phyloP scores from a whole-genome alignment of 768 basidiomycete species.

The Dacryopinax spathularia region DNA sequence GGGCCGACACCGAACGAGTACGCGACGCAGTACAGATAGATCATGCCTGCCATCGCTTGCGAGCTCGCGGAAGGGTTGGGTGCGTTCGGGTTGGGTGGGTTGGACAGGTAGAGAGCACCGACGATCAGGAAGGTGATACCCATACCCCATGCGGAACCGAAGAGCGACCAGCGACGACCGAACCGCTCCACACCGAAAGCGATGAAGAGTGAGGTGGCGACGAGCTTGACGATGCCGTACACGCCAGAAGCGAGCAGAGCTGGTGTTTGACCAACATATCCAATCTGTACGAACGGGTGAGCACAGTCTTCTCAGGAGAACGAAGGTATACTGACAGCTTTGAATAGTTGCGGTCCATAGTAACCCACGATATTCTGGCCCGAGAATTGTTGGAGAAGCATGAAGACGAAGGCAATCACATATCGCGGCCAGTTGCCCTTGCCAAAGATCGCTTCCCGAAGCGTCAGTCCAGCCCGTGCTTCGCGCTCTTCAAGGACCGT shows the following conservation, averaged over 20 bases:
- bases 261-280: slow-evolving; percentile 21
- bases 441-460: slow-evolving; percentile 58
- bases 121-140: slow-evolving; percentile 67
- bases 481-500: slow-evolving; percentile 59
- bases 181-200: slow-evolving; percentile 25
- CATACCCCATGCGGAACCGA: slow-evolving; percentile 57
- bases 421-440: slow-evolving; percentile 74
- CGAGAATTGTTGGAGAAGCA: slow-evolving; percentile 60
- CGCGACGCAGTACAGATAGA: slow-evolving; percentile 78
- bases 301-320: not conserved
- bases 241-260: slow-evolving; percentile 26
- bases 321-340: slow-evolving; percentile 8
- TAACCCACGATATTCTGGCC: slow-evolving; percentile 59
- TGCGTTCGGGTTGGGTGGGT: slow-evolving; percentile 36
- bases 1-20: slow-evolving; percentile 48
- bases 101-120: slow-evolving; percentile 67
- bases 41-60: slow-evolving; percentile 67
- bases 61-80: slow-evolving; percentile 34
- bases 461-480: slow-evolving; percentile 47
- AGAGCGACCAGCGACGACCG: slow-evolving; percentile 37
- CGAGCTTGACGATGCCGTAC: slow-evolving; percentile 29
- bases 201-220: slow-evolving; percentile 26
- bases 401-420: slow-evolving; percentile 52
- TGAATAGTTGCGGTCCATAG: slow-evolving; percentile 25
- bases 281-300: slow-evolving; percentile 13